phyloP scores from a whole-genome alignment of 2,329 filamentous ascomycete genomes.

The Fusarium newnesense region DNA sequence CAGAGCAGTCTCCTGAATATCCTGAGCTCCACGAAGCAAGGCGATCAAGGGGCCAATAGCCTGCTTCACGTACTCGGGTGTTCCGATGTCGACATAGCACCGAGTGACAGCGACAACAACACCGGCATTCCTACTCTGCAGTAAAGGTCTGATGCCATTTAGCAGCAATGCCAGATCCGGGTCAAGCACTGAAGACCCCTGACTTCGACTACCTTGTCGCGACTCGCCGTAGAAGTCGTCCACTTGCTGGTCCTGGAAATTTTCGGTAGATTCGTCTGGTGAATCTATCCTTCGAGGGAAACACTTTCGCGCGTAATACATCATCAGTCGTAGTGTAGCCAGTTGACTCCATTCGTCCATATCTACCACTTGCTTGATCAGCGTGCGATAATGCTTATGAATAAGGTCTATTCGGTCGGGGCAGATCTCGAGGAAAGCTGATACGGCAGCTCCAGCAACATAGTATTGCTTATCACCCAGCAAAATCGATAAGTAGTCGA shows the following conservation, averaged over 20 bases:
- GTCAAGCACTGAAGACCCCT: conserved; percentile 69
- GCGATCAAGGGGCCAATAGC: conserved; percentile 88
- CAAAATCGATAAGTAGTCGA: conserved; percentile 82
- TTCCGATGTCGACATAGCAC: conserved; percentile 87
- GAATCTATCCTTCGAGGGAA: conserved; percentile 78
- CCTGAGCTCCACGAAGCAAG: conserved; percentile 82
- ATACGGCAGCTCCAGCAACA: conserved; percentile 92
- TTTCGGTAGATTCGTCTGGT: conserved; percentile 56
- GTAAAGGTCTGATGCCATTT: conserved; percentile 80
- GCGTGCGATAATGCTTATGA: conserved; percentile 85
- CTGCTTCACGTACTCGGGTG: conserved; percentile 76
- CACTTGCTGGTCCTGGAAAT: conserved; percentile 53
- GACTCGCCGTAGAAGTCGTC: conserved; percentile 86
- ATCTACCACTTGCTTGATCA: conserved; percentile 92
- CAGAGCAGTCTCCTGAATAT: conserved; percentile 89
- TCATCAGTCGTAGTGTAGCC: conserved; percentile 83
- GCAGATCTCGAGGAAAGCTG: conserved; percentile 89
- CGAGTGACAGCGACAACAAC: conserved; percentile 89
- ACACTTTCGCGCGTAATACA: conserved; percentile 84
- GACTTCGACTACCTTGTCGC: conserved; percentile 54
- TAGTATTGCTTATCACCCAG: conserved; percentile 94
- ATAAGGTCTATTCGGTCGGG: conserved; percentile 88
- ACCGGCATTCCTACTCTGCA: conserved; percentile 92
- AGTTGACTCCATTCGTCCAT: conserved; percentile 99
- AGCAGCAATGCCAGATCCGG: conserved; percentile 86